Percentiles rank a stretch among this genome's conserved stretches.
These are phyloP conservation scores for Marvania coccoides DNA, from an alignment of 139 green algal species.

Conservation along the genomic window DNA sequence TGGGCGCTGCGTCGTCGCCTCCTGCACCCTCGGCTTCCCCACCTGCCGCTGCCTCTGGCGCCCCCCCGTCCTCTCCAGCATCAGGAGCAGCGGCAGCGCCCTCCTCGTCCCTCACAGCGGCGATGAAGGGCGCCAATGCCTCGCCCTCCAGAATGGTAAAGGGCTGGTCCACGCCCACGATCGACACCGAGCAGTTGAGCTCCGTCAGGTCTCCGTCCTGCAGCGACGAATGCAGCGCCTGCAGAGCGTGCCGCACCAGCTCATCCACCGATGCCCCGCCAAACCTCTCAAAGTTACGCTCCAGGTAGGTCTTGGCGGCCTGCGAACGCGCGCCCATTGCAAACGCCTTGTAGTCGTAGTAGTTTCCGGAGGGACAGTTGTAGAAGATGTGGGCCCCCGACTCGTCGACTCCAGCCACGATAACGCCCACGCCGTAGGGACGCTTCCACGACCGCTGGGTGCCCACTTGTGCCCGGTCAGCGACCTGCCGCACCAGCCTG, in stretches of 20 bases:
- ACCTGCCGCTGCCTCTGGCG: background rate
- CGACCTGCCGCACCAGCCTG: constrained; percentile 81
- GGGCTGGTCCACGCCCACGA: constrained; percentile 67
- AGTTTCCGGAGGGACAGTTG: constrained; percentile 93
- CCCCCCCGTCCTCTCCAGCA: constrained; percentile 1
- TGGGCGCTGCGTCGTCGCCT: constrained; percentile 13
- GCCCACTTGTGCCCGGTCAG: constrained; percentile 85
- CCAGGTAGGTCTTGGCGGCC: constrained; percentile 94
- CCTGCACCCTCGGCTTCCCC: background rate
- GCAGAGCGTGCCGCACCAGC: constrained; percentile 75
- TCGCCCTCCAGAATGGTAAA: constrained; percentile 85
- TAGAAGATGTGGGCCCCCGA: constrained; percentile 67
- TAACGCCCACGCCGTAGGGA: constrained; percentile 91
- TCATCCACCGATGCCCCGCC: constrained; percentile 56
- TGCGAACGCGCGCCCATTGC: constrained; percentile 92
- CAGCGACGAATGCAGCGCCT: constrained; percentile 36
- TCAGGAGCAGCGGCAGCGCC: background rate
- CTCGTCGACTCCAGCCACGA: constrained; percentile 81
- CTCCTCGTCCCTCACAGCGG: constrained; percentile 19
- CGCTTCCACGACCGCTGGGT: constrained; percentile 91
- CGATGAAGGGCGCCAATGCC: constrained; percentile 47
- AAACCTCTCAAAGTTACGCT: constrained; percentile 89
- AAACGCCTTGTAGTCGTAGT: constrained; percentile 95
- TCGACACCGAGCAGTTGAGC: constrained; percentile 67
- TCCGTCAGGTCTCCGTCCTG: constrained; percentile 80